Evolutionary conservation across 169 alveolate genomes (phyloP).

Genomic region (Cryptosporidium ryanae): DNA sequence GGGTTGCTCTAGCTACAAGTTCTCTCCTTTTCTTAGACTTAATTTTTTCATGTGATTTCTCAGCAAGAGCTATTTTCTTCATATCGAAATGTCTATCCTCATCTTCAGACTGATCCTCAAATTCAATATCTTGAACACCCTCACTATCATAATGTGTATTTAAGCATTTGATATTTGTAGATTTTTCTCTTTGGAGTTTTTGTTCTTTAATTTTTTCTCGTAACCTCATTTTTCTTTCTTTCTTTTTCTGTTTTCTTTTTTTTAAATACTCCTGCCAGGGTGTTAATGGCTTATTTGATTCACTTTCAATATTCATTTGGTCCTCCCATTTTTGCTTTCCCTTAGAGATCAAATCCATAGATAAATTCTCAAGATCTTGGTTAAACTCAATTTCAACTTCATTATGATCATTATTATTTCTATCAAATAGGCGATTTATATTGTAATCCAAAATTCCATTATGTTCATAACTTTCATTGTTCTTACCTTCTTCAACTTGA

Average conservation of each 20-base stretch:
- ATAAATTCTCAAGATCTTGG: constrained; percentile 47
- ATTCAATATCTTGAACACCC: background rate
- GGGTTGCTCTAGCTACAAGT: constrained; percentile 21
- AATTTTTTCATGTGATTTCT: constrained; percentile 27
- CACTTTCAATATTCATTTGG: background rate
- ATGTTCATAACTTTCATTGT: background rate
- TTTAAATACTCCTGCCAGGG: constrained; percentile 76
- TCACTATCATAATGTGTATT: background rate
- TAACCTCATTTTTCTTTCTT: constrained; percentile 51
- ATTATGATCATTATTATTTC: constrained; percentile 3
- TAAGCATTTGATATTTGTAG: background rate
- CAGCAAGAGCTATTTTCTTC: constrained; percentile 40
- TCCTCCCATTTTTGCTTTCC: constrained; percentile 71
- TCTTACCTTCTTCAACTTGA: constrained; percentile 1
- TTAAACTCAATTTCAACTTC: constrained; percentile 52
- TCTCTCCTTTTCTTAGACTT: constrained; percentile 54
- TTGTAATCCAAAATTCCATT: constrained; percentile 6
- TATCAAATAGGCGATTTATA: constrained; percentile 2
- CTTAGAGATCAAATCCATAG: constrained; percentile 58
- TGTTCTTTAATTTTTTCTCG: constrained; percentile 64
- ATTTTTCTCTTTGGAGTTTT: constrained; percentile 65
- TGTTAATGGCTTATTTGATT: constrained; percentile 7
- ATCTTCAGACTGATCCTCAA: constrained; percentile 15
- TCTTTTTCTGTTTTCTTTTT: constrained; percentile 72
- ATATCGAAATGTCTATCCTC: constrained; percentile 72